Percentiles rank a stretch among this genome's conserved stretches.
Evolutionary conservation across 2,329 filamentous ascomycete species (phyloP).

Genomic region (Sphaerostilbella broomeana): DNA sequence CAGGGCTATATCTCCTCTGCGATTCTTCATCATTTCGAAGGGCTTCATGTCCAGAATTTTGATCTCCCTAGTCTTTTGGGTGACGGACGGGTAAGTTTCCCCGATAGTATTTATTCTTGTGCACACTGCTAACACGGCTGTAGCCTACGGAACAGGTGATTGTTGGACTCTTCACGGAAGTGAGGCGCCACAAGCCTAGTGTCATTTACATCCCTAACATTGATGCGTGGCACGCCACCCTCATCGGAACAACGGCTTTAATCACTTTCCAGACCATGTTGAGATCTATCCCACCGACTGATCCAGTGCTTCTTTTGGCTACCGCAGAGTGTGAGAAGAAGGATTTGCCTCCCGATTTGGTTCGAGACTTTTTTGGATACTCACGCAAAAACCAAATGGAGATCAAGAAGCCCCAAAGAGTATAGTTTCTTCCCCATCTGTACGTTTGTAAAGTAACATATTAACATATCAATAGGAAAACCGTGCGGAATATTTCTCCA

Average conservation of each 20-base stretch:
- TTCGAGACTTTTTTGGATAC: slow-evolving; percentile 78
- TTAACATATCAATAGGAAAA: slow-evolving; percentile 34
- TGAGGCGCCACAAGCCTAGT: slow-evolving; percentile 88
- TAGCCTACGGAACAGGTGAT: slow-evolving; percentile 78
- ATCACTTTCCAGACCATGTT: slow-evolving; percentile 80
- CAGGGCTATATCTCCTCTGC: slow-evolving; percentile 84
- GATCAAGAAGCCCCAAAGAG: slow-evolving; percentile 59
- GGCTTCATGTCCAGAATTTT: slow-evolving; percentile 89
- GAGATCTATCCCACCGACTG: slow-evolving; percentile 76
- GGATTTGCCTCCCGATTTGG: slow-evolving; percentile 55
- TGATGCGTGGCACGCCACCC: slow-evolving; percentile 71
- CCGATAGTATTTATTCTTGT: not conserved
- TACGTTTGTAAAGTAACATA: not conserved
- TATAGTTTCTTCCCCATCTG: slow-evolving; percentile 26
- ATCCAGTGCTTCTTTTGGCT: slow-evolving; percentile 83
- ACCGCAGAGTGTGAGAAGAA: slow-evolving; percentile 66
- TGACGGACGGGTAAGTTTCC: slow-evolving; percentile 63
- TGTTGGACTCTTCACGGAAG: slow-evolving; percentile 84
- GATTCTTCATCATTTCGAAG: slow-evolving; percentile 83
- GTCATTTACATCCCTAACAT: slow-evolving; percentile 92
- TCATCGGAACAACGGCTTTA: slow-evolving; percentile 59
- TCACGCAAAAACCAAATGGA: slow-evolving; percentile 71
- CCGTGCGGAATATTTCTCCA: slow-evolving; percentile 74
- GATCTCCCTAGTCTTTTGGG: slow-evolving; percentile 82
- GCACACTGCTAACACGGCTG: slow-evolving; percentile 18